Evolutionary conservation across 495 filamentous ascomycete genomes (phyloP).

Genomic region (Hypomontagnella submonticulosa): DNA sequence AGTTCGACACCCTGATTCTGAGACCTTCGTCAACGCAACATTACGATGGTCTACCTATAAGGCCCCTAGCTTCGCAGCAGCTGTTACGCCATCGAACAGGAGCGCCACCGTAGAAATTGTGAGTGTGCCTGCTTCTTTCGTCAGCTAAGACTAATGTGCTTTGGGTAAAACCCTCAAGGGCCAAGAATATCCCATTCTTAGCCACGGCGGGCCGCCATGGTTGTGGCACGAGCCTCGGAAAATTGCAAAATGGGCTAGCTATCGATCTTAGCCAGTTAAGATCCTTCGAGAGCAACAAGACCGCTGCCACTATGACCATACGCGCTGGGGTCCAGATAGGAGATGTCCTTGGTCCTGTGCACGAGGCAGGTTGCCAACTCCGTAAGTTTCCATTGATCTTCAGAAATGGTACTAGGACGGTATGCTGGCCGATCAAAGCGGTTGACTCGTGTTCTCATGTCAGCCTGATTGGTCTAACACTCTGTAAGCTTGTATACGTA

Average conservation of each 20-base stretch:
- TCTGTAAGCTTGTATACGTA: too few species aligned
- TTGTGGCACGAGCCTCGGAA: conserved; percentile 29
- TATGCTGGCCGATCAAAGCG: conserved; percentile 12
- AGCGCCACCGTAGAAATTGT: conserved; percentile 14
- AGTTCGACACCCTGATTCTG: conserved; percentile 12
- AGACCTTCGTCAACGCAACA: conserved; percentile 19
- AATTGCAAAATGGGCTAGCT: conserved; percentile 32
- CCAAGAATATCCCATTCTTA: conserved; percentile 49
- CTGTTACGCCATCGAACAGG: conserved; percentile 5
- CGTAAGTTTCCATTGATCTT: conserved; percentile 38
- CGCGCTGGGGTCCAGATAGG: conserved; percentile 35
- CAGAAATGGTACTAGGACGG: background rate
- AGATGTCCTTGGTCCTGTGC: conserved; percentile 41
- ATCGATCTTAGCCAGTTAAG: conserved; percentile 51
- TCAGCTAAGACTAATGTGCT: background rate
- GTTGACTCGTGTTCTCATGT: conserved; percentile 46
- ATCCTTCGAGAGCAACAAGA: conserved; percentile 36
- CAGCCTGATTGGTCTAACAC: conserved; percentile 50
- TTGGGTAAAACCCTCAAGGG: conserved; percentile 42
- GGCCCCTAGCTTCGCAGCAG: conserved; percentile 15
- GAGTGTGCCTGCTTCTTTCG: background rate
- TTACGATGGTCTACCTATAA: conserved; percentile 20
- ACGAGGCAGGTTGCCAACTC: conserved; percentile 47
- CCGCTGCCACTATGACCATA: conserved; percentile 36
- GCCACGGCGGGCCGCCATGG: conserved; percentile 52